Base-by-base conservation (phyloP, 495 filamentous ascomycete species). In the Talaromyces proteolyticus region DNA sequence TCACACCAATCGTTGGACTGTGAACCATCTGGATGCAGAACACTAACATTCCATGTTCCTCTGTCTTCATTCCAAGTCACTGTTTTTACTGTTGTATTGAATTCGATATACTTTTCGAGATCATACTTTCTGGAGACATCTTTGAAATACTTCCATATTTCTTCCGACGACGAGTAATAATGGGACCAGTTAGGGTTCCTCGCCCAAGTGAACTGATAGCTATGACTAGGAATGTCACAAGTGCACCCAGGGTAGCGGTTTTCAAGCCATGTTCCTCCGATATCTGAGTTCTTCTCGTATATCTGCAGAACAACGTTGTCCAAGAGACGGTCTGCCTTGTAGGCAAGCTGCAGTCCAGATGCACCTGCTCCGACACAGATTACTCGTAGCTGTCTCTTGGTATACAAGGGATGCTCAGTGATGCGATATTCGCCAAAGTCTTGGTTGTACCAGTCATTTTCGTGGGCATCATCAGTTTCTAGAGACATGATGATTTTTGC, bases 201-300 rank as follows among this genome's bases (percentile, higher is more conserved):
- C 61, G 37, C 57, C 70, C 0, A 66, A 52, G 42, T 56, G 69
- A 12, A 54, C 53, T 41, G 70, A 70, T 29, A 57, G 49, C 26
- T 50, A 50, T 8, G 26, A 29, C 26, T 29, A 12, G 26, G 39
- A n/a, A 42, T 17, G 16, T 17, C n/a, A 16, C 73, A 67, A 66
- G 2, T 42, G 74, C 76, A 73, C 36, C 80, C 81, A 1, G 80
- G 77, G 61, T 85, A 84, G 43, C 67, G 66, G 49, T 85, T 84
- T 57, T 81, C 80, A 45, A 74, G 78, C 81, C 81, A 86, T 1
- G 79, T 81, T 4, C 82, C 81, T 3, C 79, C 77, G 44, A 84
- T 68, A n/a, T 78, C 79, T 4, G 58, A 58, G 55, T 87, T 88
- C 73, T 87, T 87, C 60, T 88, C 85, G 59, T 85, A 89, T 45